These are phyloP conservation scores for Pythium angustatum DNA, from an alignment of 352 stramenopile species.

Conservation along the genomic window DNA sequence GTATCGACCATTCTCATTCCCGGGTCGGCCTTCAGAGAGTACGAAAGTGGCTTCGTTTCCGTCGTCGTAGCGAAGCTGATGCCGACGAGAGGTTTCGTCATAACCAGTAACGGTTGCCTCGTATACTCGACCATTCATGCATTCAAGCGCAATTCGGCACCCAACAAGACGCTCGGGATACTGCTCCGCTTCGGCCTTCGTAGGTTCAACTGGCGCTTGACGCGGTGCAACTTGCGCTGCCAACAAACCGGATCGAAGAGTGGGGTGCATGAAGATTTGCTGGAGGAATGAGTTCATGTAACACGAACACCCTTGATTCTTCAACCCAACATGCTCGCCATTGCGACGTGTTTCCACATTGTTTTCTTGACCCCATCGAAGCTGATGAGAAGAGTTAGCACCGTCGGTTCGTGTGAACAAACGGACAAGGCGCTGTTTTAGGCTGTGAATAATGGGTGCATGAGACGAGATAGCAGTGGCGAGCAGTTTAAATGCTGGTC, in stretches of 20 bases:
- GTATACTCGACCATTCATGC: constrained; percentile 91
- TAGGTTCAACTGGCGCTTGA: constrained; percentile 63
- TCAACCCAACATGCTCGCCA: constrained; percentile 91
- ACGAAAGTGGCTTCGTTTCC: constrained; percentile 87
- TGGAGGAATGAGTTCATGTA: constrained; percentile 99
- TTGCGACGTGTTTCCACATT: constrained; percentile 80
- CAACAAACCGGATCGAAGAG: constrained; percentile 76
- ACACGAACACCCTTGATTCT: constrained; percentile 99
- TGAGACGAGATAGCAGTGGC: constrained; percentile 77
- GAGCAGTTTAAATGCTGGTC: constrained; percentile 79
- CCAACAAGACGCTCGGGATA: constrained; percentile 66
- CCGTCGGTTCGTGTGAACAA: constrained; percentile 64
- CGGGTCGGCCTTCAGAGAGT: constrained; percentile 90
- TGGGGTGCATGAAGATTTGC: constrained; percentile 94
- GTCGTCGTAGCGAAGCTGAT: constrained; percentile 89
- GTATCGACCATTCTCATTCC: constrained; percentile 96
- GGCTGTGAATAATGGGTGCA: constrained; percentile 55
- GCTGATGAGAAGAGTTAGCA: constrained; percentile 33
- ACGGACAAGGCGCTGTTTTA: constrained; percentile 53
- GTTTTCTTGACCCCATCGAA: constrained; percentile 84
- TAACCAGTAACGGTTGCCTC: constrained; percentile 92
- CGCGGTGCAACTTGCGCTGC: constrained; percentile 63
- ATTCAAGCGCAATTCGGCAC: constrained; percentile 91
- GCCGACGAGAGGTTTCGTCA: constrained; percentile 70
- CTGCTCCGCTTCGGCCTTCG: constrained; percentile 90